phyloP scores from a whole-genome alignment of 2,329 filamentous ascomycete species.

The Mycocentrospora acerina region DNA sequence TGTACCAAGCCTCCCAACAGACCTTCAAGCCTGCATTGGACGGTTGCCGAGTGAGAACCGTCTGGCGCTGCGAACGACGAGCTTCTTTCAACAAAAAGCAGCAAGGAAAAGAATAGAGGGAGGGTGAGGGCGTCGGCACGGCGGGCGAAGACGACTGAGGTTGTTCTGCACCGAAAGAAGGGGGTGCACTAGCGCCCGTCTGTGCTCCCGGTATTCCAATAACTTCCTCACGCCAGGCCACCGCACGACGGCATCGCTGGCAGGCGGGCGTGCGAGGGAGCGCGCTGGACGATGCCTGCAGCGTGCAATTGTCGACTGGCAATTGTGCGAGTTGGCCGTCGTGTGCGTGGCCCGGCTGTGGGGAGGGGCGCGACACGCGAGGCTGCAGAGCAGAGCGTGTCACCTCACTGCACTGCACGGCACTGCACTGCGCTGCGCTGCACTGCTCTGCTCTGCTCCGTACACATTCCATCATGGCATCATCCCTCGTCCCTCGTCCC shows the following conservation, averaged over 20 bases:
- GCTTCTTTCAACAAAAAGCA: conserved; percentile 30
- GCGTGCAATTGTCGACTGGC: too few relatives aligned
- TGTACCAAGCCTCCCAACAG: conserved; percentile 44
- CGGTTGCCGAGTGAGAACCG: conserved; percentile 24
- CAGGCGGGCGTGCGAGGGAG: not conserved
- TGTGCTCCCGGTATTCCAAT: conserved; percentile 13
- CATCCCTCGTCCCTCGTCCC: not conserved
- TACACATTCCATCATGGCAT: not conserved
- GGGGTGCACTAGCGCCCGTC: conserved; percentile 17
- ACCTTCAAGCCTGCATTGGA: conserved; percentile 43
- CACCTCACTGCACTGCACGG: conserved; percentile 3
- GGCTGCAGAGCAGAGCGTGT: not conserved
- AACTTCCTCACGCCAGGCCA: conserved; percentile 17
- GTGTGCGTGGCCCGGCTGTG: not conserved
- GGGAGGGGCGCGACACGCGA: not conserved
- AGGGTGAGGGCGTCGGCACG: conserved; percentile 25
- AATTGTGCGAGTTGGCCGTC: too few relatives aligned
- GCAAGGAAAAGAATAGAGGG: conserved; percentile 39
- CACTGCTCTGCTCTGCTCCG: not conserved
- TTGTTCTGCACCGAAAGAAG: conserved; percentile 19
- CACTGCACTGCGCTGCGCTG: conserved; percentile 2
- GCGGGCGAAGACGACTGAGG: conserved; percentile 27
- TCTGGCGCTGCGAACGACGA: conserved; percentile 23
- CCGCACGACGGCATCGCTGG: conserved; percentile 1
- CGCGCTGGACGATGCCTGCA: too few relatives aligned